Percentiles rank a stretch among this genome's conserved stretches.
These are phyloP conservation scores for Sindora glabra DNA, from an alignment of 306 rosid genomes.

Conservation along the genomic window DNA sequence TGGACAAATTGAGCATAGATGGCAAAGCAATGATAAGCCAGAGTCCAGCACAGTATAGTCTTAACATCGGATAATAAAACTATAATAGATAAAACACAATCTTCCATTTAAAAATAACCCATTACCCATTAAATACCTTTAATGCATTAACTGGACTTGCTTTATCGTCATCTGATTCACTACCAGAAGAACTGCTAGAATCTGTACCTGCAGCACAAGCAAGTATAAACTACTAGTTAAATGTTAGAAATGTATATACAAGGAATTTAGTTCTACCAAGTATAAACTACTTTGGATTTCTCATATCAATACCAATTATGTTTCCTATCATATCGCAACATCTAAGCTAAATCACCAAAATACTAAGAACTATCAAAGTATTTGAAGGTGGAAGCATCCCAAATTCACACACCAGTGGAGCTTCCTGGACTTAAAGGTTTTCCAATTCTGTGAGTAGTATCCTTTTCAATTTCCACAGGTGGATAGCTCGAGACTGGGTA, in stretches of 20 bases:
- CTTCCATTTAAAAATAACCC: neutral
- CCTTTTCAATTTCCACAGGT: constrained; percentile 50
- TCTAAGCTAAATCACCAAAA: neutral
- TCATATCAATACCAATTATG: constrained; percentile 7
- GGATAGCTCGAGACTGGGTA: constrained; percentile 65
- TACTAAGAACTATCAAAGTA: neutral
- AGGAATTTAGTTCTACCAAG: neutral
- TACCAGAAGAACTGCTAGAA: constrained; percentile 52
- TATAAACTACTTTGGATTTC: constrained; percentile 8
- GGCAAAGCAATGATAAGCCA: neutral
- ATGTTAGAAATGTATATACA: neutral
- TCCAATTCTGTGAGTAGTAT: constrained; percentile 19
- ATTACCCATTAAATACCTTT: constrained; percentile 34
- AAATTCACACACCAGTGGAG: constrained; percentile 40
- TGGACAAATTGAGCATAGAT: neutral
- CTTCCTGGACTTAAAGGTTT: constrained; percentile 33
- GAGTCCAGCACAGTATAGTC: constrained; percentile 1
- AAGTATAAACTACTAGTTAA: neutral
- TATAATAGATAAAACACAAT: neutral
- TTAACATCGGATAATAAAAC: neutral
- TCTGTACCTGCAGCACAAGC: constrained; percentile 36
- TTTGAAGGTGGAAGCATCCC: neutral
- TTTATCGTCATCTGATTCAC: constrained; percentile 44
- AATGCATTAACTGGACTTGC: constrained; percentile 33
- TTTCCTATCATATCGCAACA: constrained; percentile 2